Base-by-base conservation (phyloP, 768 basidiomycete genomes). In the Collybia nuda region DNA sequence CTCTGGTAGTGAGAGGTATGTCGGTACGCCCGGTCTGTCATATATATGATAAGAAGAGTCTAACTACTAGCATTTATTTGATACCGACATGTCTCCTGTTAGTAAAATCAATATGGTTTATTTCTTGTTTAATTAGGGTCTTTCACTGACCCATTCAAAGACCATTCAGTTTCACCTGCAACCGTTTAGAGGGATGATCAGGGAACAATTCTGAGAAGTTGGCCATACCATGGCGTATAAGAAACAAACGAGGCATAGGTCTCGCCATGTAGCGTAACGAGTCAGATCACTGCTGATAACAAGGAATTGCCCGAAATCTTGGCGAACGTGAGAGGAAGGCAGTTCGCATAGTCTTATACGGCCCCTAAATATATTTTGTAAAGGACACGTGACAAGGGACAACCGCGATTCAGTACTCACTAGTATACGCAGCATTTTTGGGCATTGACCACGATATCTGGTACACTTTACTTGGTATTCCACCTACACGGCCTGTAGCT, bases 91-190 rank as follows among this genome's bases (percentile, higher is more conserved):
- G 86, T 54, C 86, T 80, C 58, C 86, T 87, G 52, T 54, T 32
- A 53, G 45, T 47, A 47, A 50, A 59, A 28, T 45, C 39, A 44
- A 51, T 45, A 24, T 39, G 18, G 14, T 41, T 24, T 22, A 19
- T 40, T 39, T 11, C 9, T 32, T 8, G 14, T 14, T 28, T 21
- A 5, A 36, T 22, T 24, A 28, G 23, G 29, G 32, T 11, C 32
- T 11, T 32, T 19, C 22, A 67, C 81, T 65, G 50, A 86, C 82
- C 93, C 93, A 58, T 88, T 93, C 39, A 87, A 61, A 15, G 90
- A 91, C 93, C 94, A 98, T 65, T 95, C 94, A 1, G 95, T 98
- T 73, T 97, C 89, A 26, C 93, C 90, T 92, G 29, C 28, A 36
- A 8, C 42, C 46, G 40, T 22, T 48, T 26, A 52, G 6, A 49